These are phyloP conservation scores for Pythium apleroticum DNA, from an alignment of 352 stramenopile genomes.

Conservation along the genomic window DNA sequence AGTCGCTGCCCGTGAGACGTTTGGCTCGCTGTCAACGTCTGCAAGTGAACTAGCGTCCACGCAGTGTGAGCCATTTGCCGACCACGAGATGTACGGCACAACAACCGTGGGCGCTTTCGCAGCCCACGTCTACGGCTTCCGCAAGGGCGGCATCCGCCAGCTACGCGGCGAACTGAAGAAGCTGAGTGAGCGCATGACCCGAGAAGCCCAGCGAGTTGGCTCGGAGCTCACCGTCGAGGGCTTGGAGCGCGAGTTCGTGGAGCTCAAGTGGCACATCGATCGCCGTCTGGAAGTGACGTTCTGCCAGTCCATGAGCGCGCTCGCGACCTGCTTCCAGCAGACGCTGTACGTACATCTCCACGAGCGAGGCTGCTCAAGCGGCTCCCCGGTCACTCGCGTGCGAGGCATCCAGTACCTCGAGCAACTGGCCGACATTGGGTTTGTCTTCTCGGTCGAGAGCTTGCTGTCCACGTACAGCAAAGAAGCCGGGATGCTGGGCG, in stretches of 20 bases:
- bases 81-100: slow-evolving; percentile 72
- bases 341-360: slow-evolving; percentile 80
- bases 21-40: not conserved
- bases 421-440: slow-evolving; percentile 56
- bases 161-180: slow-evolving; percentile 67
- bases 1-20: not conserved
- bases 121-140: slow-evolving; percentile 83
- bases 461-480: slow-evolving; percentile 85
- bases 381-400: slow-evolving; percentile 34
- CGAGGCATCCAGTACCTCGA: slow-evolving; percentile 67
- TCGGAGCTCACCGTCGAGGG: slow-evolving; percentile 76
- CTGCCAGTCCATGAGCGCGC: slow-evolving; percentile 74
- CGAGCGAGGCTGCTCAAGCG: slow-evolving; percentile 29
- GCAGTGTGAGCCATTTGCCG: slow-evolving; percentile 39
- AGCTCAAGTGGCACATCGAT: slow-evolving; percentile 84
- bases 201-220: slow-evolving; percentile 50
- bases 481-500: slow-evolving; percentile 81
- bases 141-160: slow-evolving; percentile 71
- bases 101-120: slow-evolving; percentile 83
- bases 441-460: slow-evolving; percentile 83
- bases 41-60: not conserved
- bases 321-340: slow-evolving; percentile 87
- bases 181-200: slow-evolving; percentile 44
- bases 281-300: slow-evolving; percentile 83
- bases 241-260: slow-evolving; percentile 74